Evolutionary conservation across 176 grass and related monocot species (phyloP).

Genomic region (Oryza officinalis): DNA sequence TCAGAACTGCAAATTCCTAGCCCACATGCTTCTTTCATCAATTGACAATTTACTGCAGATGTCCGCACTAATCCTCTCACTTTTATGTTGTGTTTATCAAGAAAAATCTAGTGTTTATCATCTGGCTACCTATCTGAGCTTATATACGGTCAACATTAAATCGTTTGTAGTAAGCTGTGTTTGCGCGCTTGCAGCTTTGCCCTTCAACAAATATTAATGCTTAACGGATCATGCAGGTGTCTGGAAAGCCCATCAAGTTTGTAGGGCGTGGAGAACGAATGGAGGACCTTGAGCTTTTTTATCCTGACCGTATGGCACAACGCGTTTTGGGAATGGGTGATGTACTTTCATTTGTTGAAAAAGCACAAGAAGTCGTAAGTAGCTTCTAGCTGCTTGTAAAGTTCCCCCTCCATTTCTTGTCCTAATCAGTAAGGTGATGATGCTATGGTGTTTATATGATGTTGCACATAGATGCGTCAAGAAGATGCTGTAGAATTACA

Average conservation of each 20-base stretch:
- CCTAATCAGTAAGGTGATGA: conserved; percentile 5
- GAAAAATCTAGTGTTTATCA: neutral
- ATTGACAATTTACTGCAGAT: neutral
- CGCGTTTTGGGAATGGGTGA: conserved; percentile 94
- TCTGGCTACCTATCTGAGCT: neutral
- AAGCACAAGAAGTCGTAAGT: conserved; percentile 97
- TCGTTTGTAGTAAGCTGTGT: neutral
- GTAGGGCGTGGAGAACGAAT: conserved; percentile 79
- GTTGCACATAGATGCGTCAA: conserved; percentile 70
- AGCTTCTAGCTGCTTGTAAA: conserved; percentile 13
- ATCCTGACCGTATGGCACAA: conserved; percentile 94
- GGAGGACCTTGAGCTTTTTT: conserved; percentile 93
- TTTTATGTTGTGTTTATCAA: neutral
- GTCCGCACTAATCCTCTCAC: neutral
- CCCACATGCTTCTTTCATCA: neutral
- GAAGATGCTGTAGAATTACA: conserved; percentile 89
- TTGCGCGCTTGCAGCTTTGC: neutral
- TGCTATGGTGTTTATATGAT: conserved; percentile 20
- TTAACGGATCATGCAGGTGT: conserved; percentile 61
- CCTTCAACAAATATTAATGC: neutral
- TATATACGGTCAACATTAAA: neutral
- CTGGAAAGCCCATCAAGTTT: conserved; percentile 95
- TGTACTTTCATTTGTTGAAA: conserved; percentile 98
- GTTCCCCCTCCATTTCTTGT: neutral
- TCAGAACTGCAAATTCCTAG: neutral